These are phyloP conservation scores for Annulohypoxylon bovei DNA, from an alignment of 495 filamentous ascomycete species.

Conservation along the genomic window DNA sequence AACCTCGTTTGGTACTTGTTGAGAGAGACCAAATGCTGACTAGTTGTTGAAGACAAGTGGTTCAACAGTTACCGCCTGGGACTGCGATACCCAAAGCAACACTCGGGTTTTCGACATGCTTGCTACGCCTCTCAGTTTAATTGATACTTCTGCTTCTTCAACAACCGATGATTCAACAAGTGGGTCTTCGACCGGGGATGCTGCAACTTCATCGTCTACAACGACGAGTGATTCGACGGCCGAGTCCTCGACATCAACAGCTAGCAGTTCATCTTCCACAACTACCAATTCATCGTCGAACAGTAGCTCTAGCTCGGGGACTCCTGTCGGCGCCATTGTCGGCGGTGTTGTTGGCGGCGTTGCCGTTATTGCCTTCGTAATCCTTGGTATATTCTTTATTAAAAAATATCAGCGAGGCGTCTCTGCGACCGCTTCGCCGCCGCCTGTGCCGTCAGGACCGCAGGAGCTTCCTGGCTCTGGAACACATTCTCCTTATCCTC, in stretches of 20 bases:
- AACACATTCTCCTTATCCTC: not conserved
- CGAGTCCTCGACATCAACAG: conserved; percentile 5
- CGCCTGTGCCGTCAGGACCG: conserved; percentile 13
- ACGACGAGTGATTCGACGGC: not conserved
- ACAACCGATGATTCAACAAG: not conserved
- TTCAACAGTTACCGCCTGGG: conserved; percentile 31
- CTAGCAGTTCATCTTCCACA: not conserved
- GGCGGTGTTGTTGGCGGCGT: conserved; percentile 33
- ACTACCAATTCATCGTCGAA: not conserved
- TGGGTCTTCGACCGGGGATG: not conserved
- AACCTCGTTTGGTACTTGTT: not conserved
- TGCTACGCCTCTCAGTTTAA: conserved; percentile 32
- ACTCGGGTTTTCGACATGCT: conserved; percentile 27
- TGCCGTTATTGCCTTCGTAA: conserved; percentile 20
- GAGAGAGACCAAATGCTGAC: conserved; percentile 8
- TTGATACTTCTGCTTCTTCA: conserved; percentile 12
- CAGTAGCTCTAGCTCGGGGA: conserved; percentile 7
- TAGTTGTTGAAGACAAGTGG: conserved; percentile 19
- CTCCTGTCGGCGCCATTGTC: conserved; percentile 31
- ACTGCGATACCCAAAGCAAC: conserved; percentile 29
- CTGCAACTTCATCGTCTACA: not conserved
- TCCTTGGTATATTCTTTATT: conserved; percentile 28
- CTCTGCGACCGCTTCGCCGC: not conserved
- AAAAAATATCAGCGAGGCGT: conserved; percentile 12
- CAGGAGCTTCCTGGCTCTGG: conserved; percentile 22